These are phyloP conservation scores for Kondoa malvinella DNA, from an alignment of 768 basidiomycete genomes.

Conservation along the genomic window DNA sequence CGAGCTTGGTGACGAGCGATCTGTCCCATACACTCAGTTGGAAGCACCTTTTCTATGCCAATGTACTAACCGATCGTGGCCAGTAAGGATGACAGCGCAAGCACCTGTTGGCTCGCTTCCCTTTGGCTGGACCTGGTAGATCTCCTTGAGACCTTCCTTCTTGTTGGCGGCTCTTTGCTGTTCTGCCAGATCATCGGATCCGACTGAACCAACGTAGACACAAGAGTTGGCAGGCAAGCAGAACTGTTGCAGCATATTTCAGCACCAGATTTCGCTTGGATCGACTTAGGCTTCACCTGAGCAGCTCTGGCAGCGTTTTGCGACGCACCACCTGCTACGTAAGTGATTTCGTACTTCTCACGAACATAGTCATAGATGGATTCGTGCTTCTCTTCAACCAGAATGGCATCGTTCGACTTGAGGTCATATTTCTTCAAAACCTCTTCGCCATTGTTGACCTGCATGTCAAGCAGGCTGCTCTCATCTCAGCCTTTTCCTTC, in stretches of 20 bases:
- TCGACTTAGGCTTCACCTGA: constrained; percentile 46
- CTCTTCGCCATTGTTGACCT: constrained; percentile 66
- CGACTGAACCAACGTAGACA: constrained; percentile 86
- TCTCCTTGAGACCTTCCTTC: constrained; percentile 71
- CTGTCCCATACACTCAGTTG: constrained; percentile 33
- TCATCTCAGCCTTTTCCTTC: constrained; percentile 4
- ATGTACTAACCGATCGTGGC: constrained; percentile 60
- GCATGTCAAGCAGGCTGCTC: constrained; percentile 47
- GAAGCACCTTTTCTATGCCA: neutral
- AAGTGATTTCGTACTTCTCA: constrained; percentile 55
- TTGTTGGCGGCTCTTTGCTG: constrained; percentile 79
- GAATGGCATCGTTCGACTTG: constrained; percentile 86
- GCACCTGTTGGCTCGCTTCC: constrained; percentile 64
- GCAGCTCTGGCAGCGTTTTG: constrained; percentile 95
- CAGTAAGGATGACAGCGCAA: constrained; percentile 87
- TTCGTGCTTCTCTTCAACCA: constrained; percentile 73
- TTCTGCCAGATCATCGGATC: constrained; percentile 74
- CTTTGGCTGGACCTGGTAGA: constrained; percentile 72
- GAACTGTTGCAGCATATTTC: constrained; percentile 44
- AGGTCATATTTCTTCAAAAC: constrained; percentile 77
- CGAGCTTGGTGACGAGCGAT: constrained; percentile 80
- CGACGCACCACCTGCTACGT: constrained; percentile 90
- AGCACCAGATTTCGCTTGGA: neutral
- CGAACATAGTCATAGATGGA: constrained; percentile 75
- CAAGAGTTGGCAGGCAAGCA: constrained; percentile 72